Evolutionary conservation across 441 rosid genomes (phyloP).

Genomic region (Erodium texanum): DNA sequence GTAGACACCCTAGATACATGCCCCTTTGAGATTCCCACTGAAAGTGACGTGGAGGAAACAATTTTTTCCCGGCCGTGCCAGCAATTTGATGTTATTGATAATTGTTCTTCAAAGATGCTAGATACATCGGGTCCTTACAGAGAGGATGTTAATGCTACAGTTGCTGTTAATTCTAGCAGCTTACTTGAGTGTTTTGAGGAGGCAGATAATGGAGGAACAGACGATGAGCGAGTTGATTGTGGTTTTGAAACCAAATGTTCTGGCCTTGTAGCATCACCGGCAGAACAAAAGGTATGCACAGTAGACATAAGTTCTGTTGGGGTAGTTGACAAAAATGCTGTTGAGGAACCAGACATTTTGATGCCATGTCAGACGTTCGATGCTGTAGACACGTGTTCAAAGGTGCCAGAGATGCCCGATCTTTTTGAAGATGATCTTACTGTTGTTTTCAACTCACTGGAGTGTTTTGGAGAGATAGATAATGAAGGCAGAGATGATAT

Average conservation of each 20-base stretch:
- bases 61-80: background rate
- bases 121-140: background rate
- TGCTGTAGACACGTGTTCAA: slow-evolving; percentile 1
- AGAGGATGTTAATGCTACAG: background rate
- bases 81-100: background rate
- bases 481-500: background rate
- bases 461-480: slow-evolving; percentile 2
- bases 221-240: slow-evolving; percentile 1
- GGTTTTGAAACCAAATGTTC: background rate
- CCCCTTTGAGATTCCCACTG: background rate
- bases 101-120: background rate
- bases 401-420: background rate
- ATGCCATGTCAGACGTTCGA: background rate
- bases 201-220: background rate
- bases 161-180: slow-evolving; percentile 1
- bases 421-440: background rate
- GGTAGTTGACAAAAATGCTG: background rate
- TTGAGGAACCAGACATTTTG: background rate
- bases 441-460: slow-evolving; percentile 1
- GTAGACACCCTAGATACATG: background rate
- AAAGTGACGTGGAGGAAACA: background rate
- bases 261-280: background rate
- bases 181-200: background rate
- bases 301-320: background rate
- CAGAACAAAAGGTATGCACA: background rate